A percentile compares a stretch with the other conserved stretches of the same genome.
Conservation (phyloP, 768 basidiomycete genomes). For the Agaricus subrufescens region DNA sequence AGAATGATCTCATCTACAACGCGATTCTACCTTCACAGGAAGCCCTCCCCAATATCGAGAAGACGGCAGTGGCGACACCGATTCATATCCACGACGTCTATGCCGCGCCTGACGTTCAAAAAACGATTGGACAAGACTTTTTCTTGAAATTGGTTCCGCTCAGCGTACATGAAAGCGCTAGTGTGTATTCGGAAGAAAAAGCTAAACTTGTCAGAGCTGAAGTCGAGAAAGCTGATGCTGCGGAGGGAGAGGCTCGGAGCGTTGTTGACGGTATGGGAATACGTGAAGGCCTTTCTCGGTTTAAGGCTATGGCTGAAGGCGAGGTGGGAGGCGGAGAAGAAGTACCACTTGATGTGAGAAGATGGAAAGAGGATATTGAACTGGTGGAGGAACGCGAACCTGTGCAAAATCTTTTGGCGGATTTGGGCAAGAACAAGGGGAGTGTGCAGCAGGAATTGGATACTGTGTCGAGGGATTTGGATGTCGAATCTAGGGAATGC, state of each 20-base stretch:
- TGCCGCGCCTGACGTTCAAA: conserved; percentile 84
- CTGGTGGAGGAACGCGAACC: conserved; percentile 64
- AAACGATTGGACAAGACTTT: conserved; percentile 89
- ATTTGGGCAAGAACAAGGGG: conserved; percentile 56
- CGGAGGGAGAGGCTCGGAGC: conserved; percentile 76
- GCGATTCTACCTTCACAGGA: conserved; percentile 79
- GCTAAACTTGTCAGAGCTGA: conserved; percentile 87
- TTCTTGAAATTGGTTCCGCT: conserved; percentile 86
- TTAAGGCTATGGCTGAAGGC: conserved; percentile 66
- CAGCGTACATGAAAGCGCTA: conserved; percentile 93
- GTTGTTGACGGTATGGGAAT: conserved; percentile 81
- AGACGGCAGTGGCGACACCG: conserved; percentile 73
- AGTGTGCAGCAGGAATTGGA: conserved; percentile 60
- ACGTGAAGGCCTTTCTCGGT: conserved; percentile 63
- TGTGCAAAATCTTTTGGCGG: conserved; percentile 57
- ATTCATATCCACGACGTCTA: conserved; percentile 96
- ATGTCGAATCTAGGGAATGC: conserved; percentile 81
- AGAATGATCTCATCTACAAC: conserved; percentile 98
- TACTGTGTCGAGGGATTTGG: conserved; percentile 58
- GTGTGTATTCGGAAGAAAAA: conserved; percentile 97
- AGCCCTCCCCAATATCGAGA: conserved; percentile 77
- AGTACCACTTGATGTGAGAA: conserved; percentile 63
- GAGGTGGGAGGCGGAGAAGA: conserved; percentile 59
- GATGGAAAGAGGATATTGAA: conserved; percentile 71
- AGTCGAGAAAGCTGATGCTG: conserved; percentile 80